Conservation (phyloP, 768 basidiomycete genomes). For the Boletus pseudopeckii region DNA sequence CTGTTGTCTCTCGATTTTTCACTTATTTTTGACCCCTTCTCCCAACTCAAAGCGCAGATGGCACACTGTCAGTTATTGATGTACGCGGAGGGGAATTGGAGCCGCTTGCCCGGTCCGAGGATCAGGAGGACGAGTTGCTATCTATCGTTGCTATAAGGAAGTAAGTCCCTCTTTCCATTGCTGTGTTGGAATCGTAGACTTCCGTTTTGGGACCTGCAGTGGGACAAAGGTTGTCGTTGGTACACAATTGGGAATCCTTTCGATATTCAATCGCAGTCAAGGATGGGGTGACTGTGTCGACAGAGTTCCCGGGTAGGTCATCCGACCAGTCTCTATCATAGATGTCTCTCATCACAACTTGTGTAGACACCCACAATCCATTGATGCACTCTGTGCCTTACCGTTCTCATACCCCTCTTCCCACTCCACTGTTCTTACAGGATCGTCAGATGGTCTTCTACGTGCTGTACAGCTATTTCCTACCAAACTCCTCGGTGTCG, state of each 20-base stretch:
- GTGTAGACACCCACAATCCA: slow-evolving; percentile 80
- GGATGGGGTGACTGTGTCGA: slow-evolving; percentile 95
- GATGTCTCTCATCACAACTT: slow-evolving; percentile 11
- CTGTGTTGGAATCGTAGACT: neutral
- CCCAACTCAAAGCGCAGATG: slow-evolving; percentile 67
- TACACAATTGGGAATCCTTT: slow-evolving; percentile 84
- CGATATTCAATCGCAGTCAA: slow-evolving; percentile 81
- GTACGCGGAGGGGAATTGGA: slow-evolving; percentile 76
- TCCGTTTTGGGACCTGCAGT: slow-evolving; percentile 33
- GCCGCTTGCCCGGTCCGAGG: slow-evolving; percentile 84
- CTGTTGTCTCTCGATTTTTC: neutral
- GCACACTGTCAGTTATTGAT: slow-evolving; percentile 89
- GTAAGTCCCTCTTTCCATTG: slow-evolving; percentile 36
- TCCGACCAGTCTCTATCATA: neutral
- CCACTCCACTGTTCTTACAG: slow-evolving; percentile 75
- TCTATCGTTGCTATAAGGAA: slow-evolving; percentile 83
- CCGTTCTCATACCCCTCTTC: slow-evolving; percentile 59
- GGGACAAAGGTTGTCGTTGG: slow-evolving; percentile 84
- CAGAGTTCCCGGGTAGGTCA: slow-evolving; percentile 73
- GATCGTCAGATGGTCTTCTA: slow-evolving; percentile 89
- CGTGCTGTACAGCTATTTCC: slow-evolving; percentile 86
- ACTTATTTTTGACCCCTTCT: neutral
- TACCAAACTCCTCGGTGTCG: slow-evolving; percentile 84
- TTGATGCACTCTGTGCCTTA: slow-evolving; percentile 80
- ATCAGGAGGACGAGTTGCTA: slow-evolving; percentile 93